Evolutionary conservation across 495 filamentous ascomycete genomes (phyloP).

Genomic region (Annulohypoxylon maeteangense): DNA sequence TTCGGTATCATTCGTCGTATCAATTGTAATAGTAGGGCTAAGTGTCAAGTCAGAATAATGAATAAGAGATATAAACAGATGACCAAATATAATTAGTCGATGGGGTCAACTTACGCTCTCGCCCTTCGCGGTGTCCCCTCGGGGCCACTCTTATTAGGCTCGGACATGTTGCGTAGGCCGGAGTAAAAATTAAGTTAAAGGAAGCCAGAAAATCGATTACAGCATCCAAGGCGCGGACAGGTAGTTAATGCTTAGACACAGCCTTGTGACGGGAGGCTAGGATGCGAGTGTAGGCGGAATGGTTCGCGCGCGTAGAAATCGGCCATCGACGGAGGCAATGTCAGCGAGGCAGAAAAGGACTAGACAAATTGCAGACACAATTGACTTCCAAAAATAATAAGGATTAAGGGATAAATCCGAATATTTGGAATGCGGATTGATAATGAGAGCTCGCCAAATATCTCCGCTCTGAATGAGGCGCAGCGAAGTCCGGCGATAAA

Average conservation of each 20-base stretch:
- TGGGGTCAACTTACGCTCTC: slow-evolving; percentile 39
- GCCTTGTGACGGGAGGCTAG: slow-evolving; percentile 25
- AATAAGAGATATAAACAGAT: background rate
- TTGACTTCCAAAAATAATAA: slow-evolving; percentile 16
- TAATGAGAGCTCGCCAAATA: slow-evolving; percentile 7
- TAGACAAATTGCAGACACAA: slow-evolving; percentile 8
- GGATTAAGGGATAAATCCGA: slow-evolving; percentile 2
- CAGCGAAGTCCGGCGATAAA: slow-evolving; percentile 23
- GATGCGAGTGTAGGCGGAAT: slow-evolving; percentile 15
- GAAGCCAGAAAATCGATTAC: slow-evolving; percentile 5
- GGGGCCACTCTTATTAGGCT: slow-evolving; percentile 27
- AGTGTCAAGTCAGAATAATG: slow-evolving; percentile 24
- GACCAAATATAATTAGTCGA: background rate
- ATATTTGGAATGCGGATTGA: slow-evolving; percentile 1
- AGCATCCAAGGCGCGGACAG: slow-evolving; percentile 7
- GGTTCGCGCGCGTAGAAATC: slow-evolving; percentile 16
- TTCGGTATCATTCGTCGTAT: slow-evolving; percentile 50
- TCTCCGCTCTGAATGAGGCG: slow-evolving; percentile 31
- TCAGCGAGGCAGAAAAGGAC: slow-evolving; percentile 10
- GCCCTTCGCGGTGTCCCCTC: slow-evolving; percentile 36
- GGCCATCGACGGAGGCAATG: slow-evolving; percentile 32
- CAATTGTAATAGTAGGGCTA: slow-evolving; percentile 54
- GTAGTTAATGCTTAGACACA: slow-evolving; percentile 10
- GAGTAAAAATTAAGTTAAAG: slow-evolving; percentile 2
- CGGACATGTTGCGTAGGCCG: slow-evolving; percentile 25